Evolutionary conservation across 371 early-diverging fungal species (phyloP).

Genomic region (Apophysomyces trapeziformis): DNA sequence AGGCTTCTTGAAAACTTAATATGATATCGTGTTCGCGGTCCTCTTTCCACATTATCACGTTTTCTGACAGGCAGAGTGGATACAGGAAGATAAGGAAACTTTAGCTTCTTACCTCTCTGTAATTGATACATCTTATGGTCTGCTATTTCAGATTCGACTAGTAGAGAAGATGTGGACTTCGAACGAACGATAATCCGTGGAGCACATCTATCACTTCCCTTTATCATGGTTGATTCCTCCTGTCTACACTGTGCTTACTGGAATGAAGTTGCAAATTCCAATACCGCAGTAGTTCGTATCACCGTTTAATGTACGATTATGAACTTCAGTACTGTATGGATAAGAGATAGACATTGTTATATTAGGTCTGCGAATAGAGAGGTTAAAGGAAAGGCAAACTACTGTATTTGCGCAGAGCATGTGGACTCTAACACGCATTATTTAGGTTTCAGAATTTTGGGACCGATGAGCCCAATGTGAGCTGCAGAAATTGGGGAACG

Average conservation of each 20-base stretch:
- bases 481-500: no score
- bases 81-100: neutral
- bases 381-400: no score
- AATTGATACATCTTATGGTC: slow-evolving; percentile 64
- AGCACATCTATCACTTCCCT: slow-evolving; percentile 41
- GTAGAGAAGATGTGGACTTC: slow-evolving; percentile 60
- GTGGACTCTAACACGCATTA: no score
- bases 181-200: slow-evolving; percentile 47
- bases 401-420: no score
- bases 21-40: slow-evolving; percentile 74
- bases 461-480: no score
- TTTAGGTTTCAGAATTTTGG: no score
- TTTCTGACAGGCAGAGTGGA: slow-evolving; percentile 47
- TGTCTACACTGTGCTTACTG: slow-evolving; percentile 30
- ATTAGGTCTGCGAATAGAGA: no score
- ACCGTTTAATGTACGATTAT: slow-evolving; percentile 59
- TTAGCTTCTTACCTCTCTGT: slow-evolving; percentile 63
- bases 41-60: slow-evolving; percentile 84
- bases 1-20: slow-evolving; percentile 80
- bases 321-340: slow-evolving; percentile 28
- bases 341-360: no score
- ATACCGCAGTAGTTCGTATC: slow-evolving; percentile 76
- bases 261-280: slow-evolving; percentile 57
- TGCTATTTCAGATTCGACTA: slow-evolving; percentile 60
- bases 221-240: neutral